Evolutionary conservation across 1,139 yeast genomes (phyloP), one percentile per base, ranked within the genome.

Genomic region (Scheffersomyces cryptocercus): DNA sequence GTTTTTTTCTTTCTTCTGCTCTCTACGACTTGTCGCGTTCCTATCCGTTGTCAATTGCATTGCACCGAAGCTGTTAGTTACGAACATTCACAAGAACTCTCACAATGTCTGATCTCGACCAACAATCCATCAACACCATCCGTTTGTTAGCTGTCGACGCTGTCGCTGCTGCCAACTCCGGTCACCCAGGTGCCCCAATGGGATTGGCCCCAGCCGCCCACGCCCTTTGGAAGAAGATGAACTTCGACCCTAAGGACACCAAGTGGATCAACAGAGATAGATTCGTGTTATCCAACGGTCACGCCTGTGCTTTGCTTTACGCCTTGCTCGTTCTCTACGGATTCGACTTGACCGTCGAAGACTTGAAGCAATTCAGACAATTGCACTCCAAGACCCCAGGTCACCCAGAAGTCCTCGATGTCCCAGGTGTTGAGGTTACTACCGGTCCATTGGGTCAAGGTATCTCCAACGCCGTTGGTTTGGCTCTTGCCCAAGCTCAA

Each of bases 361-460:
- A 95, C 70, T 79, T 93, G 70, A 87, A 90, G 77, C 71, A 79
- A 52, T 93, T 93, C 77, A 88, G 99, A 81, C 96, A 89, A 73
- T 72, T 91, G 60, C 77, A 79, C 65, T 91, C 98, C 54, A 85
- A 84, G 74, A 87, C 96, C 53, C 99, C 99, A 43, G 99, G 99
- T 59, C 99, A 93, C 76, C 99, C 99, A 43, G 98, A 93, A 75
- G 75, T 70, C 48, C 51, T 60, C 44, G 86, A 81, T 59, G 80
- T 81, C 53, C 91, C 95, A 46, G 99, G 98, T 65, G 84, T 90
- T 47, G 99, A 95, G 67, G 96, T 91, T 62, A 91, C 99, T 69
- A 91, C 99, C 50, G 99, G 99, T 69, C 99, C 99, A 50, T 82
- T 93, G 62, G 99, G 99, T 67, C 99, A 93, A 77, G 99, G 99